These are phyloP conservation scores for Coriolopsis trogii DNA, from an alignment of 1,284 basidiomycete genomes.

Conservation along the genomic window DNA sequence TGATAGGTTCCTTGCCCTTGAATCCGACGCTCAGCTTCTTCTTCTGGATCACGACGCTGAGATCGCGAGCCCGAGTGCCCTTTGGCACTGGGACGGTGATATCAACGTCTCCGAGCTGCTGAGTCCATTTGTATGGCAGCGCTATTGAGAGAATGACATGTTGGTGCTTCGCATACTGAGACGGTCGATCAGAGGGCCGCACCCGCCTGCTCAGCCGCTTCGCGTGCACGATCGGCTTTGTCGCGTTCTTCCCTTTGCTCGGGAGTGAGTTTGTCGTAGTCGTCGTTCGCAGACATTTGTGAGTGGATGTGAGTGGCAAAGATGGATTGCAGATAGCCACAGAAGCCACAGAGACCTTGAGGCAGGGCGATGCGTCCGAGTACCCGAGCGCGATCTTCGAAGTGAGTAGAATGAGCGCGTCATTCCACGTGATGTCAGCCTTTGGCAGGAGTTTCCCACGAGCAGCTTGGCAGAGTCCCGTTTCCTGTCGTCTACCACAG, in stretches of 20 bases:
- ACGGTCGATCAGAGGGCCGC: conserved; percentile 35
- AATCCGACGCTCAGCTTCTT: conserved; percentile 83
- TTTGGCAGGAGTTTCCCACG: conserved; percentile 18
- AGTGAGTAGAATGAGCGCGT: conserved; percentile 14
- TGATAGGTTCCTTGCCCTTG: conserved; percentile 84
- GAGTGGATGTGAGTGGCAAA: background rate
- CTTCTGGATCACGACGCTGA: conserved; percentile 79
- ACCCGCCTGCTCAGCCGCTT: conserved; percentile 87
- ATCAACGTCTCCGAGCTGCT: conserved; percentile 88
- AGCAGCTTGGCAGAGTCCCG: conserved; percentile 12
- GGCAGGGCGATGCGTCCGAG: background rate
- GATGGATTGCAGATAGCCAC: background rate
- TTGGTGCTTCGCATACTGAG: conserved; percentile 26
- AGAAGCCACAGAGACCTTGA: background rate
- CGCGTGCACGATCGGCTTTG: conserved; percentile 65
- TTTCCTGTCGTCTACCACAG: conserved; percentile 17
- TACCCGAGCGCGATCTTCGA: no score
- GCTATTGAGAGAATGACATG: conserved; percentile 45
- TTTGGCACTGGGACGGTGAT: conserved; percentile 83
- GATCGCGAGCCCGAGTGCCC: conserved; percentile 83
- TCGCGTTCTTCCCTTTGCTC: conserved; percentile 81
- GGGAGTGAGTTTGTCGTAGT: conserved; percentile 79
- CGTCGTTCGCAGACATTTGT: conserved; percentile 40
- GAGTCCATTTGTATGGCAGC: conserved; percentile 92
- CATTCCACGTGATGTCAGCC: conserved; percentile 21